Evolutionary conservation across 2,329 filamentous ascomycete species (phyloP).

Genomic region (Monosporascus sp.): DNA sequence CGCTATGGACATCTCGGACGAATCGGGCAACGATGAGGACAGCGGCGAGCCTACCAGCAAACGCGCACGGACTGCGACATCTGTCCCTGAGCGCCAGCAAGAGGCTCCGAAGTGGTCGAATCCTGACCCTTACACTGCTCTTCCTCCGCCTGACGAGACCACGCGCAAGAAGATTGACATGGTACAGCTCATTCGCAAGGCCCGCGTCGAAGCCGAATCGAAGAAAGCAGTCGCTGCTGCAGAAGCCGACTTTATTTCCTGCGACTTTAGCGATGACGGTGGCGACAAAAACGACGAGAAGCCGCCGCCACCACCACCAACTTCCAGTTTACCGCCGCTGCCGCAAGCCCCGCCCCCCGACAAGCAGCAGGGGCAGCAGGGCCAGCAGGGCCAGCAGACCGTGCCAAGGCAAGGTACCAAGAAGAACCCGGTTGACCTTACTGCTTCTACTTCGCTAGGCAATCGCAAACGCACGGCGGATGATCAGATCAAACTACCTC

Average conservation of each 20-base stretch:
- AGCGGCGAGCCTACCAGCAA: slow-evolving; percentile 40
- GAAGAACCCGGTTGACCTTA: slow-evolving; percentile 23
- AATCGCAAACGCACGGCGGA: slow-evolving; percentile 71
- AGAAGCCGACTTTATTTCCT: slow-evolving; percentile 84
- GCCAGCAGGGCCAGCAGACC: slow-evolving; percentile 5
- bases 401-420: slow-evolving; percentile 2
- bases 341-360: too few relatives aligned
- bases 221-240: slow-evolving; percentile 47
- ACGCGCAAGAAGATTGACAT: slow-evolving; percentile 77
- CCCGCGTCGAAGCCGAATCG: slow-evolving; percentile 58
- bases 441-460: slow-evolving; percentile 46
- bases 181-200: slow-evolving; percentile 87
- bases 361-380: background rate
- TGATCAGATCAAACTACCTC: slow-evolving; percentile 60
- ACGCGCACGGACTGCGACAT: slow-evolving; percentile 31
- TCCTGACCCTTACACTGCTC: slow-evolving; percentile 84
- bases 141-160: slow-evolving; percentile 73
- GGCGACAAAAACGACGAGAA: slow-evolving; percentile 16
- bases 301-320: background rate
- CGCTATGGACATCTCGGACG: slow-evolving; percentile 59
- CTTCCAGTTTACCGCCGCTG: too few relatives aligned
- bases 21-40: slow-evolving; percentile 35
- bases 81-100: slow-evolving; percentile 30
- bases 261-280: slow-evolving; percentile 60
- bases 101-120: slow-evolving; percentile 83